Evolutionary conservation across 495 filamentous ascomycete genomes (phyloP).

Genomic region (Astrothelium subdiscretum): DNA sequence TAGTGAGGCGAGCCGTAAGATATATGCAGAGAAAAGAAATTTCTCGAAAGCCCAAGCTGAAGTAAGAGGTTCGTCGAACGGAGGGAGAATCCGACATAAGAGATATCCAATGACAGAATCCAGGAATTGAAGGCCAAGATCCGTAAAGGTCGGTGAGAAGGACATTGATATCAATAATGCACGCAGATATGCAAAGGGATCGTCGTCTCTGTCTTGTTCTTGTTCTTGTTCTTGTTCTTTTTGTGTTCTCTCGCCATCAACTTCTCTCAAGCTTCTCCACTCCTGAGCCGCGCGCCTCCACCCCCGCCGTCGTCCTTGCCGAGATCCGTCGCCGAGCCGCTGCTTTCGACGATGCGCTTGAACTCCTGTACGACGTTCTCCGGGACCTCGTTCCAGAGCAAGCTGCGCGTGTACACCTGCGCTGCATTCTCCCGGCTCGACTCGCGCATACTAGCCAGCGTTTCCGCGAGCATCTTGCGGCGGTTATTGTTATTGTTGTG

Average conservation of each 20-base stretch:
- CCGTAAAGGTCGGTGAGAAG: no score
- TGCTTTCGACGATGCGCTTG: constrained; percentile 61
- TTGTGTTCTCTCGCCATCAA: no score
- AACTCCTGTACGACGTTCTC: constrained; percentile 87
- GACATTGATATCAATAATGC: no score
- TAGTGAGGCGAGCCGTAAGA: background rate
- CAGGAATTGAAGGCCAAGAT: no score
- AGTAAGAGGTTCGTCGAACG: background rate
- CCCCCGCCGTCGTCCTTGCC: constrained; percentile 2
- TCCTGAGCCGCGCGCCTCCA: constrained; percentile 12
- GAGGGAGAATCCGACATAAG: background rate
- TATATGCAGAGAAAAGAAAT: background rate
- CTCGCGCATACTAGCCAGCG: constrained; percentile 66
- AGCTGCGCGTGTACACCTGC: constrained; percentile 82
- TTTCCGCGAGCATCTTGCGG: constrained; percentile 69
- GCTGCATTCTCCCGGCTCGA: constrained; percentile 54
- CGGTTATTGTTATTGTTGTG: background rate
- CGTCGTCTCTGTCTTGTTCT: no score
- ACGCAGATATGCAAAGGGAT: no score
- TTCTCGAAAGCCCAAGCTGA: background rate
- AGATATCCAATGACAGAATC: no score
- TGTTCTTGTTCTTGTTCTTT: no score
- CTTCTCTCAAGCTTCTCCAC: background rate
- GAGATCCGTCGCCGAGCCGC: constrained; percentile 10
- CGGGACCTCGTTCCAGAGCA: constrained; percentile 92